Base-by-base conservation (phyloP, 2,329 filamentous ascomycete species). In the Microsporum audouinii region DNA sequence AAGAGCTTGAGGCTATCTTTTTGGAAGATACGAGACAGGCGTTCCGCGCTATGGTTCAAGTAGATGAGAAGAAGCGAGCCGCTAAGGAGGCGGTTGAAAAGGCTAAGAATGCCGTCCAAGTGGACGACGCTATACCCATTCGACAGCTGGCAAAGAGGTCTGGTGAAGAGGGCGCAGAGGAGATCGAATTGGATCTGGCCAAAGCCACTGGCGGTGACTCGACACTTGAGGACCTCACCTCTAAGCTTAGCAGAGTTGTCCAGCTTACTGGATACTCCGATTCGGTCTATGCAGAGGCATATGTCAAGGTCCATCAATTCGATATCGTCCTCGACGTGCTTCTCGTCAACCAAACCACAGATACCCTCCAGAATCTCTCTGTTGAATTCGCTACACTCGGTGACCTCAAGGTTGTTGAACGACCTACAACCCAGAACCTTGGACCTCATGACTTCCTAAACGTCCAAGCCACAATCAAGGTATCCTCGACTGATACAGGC, bases 371-470 rank as follows among this genome's bases (percentile, higher is more conserved):
- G 74, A 99, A 99, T 70, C 81, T 99, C 36, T 96, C 91, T 0
- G 92, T 99, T 27, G 94, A 99, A 74, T 99, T 99, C 71, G 94
- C 94, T n/a, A 99, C 94, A 0, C 82, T 99, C 0, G 94, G 94
- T 64, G 94, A 99, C 72, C 83, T 99, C 64, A 99, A 99, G 78
- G 94, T 99, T 38, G 92, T 99, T 29, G 94, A 99, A 77, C 84
- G 91, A 65, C 94, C 94, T 47, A 95, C 91, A 2, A 97, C 94
- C 3, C 94, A 97, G 75, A 99, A 96, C 71, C 83, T 99, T 10
- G 91, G 88, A 1, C 90, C 91, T 0, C 91, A 96, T 71, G 94
- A 96, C 75, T 99, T 99, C 81, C 85, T 95, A 78, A 97, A 97
- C 71, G 91, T 99, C 36, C 94, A 99, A 75, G 92, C 91, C 71